These are phyloP conservation scores for Boletus mariae DNA, from an alignment of 1,284 basidiomycete species.

Conservation along the genomic window DNA sequence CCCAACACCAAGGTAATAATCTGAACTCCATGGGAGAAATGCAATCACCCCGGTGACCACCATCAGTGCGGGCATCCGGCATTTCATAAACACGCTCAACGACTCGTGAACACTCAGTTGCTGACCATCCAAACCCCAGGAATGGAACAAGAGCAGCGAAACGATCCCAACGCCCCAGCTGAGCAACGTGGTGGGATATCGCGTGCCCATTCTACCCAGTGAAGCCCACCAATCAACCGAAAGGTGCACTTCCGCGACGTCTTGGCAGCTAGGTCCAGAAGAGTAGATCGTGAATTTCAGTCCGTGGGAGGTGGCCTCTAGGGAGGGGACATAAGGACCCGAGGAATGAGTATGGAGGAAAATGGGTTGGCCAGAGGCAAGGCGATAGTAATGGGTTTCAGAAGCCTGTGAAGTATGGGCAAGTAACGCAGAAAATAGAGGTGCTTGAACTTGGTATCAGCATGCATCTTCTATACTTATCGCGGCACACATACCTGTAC, in stretches of 20 bases:
- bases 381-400: conserved; percentile 72
- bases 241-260: conserved; percentile 45
- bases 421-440: conserved; percentile 54
- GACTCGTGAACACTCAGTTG: conserved; percentile 48
- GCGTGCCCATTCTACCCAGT: conserved; percentile 61
- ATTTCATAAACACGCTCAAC: conserved; percentile 41
- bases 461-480: background rate
- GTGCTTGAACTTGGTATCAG: conserved; percentile 34
- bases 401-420: conserved; percentile 50
- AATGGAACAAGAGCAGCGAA: conserved; percentile 50
- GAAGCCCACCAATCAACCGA: conserved; percentile 66
- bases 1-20: conserved; percentile 55
- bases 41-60: conserved; percentile 44
- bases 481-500: conserved; percentile 19
- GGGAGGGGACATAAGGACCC: conserved; percentile 57
- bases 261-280: conserved; percentile 46
- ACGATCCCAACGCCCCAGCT: conserved; percentile 71
- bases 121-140: conserved; percentile 38
- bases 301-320: conserved; percentile 30
- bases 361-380: conserved; percentile 39
- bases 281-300: conserved; percentile 58
- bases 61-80: conserved; percentile 43
- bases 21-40: conserved; percentile 53
- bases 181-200: conserved; percentile 69
- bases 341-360: conserved; percentile 70